These are phyloP conservation scores for Schwanniomyces polymorphus DNA, from an alignment of 805 yeast species.

Conservation along the genomic window DNA sequence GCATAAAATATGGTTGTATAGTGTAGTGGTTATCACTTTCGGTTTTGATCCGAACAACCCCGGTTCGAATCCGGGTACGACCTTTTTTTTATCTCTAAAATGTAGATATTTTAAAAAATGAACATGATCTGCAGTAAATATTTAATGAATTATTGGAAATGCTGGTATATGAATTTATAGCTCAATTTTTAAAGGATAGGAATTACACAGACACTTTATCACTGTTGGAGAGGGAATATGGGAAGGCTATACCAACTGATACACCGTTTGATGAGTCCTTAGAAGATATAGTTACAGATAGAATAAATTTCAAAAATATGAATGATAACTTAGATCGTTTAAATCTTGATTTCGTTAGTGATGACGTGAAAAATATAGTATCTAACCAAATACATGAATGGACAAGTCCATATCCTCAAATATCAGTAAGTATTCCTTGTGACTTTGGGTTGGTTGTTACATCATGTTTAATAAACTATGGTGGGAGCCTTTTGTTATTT, in stretches of 20 bases:
- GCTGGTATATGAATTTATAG: constrained; percentile 44
- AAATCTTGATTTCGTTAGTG: constrained; percentile 6
- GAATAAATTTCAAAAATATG: constrained; percentile 26
- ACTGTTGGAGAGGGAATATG: constrained; percentile 49
- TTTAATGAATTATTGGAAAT: constrained; percentile 2
- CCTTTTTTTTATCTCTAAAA: constrained; percentile 33
- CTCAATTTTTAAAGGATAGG: constrained; percentile 56
- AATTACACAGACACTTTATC: constrained; percentile 47
- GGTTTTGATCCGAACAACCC: constrained; percentile 83
- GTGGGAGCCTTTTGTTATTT: constrained; percentile 8
- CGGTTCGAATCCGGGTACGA: constrained; percentile 86
- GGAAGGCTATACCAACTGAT: constrained; percentile 26
- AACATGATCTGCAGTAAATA: too few species aligned
- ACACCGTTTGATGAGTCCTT: constrained; percentile 31
- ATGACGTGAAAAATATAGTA: constrained; percentile 10
- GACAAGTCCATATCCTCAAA: constrained; percentile 31
- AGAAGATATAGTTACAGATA: constrained; percentile 39
- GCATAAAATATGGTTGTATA: constrained; percentile 40
- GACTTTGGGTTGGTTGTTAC: constrained; percentile 26
- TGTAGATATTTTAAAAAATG: too few species aligned
- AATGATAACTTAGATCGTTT: constrained; percentile 5
- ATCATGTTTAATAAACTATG: constrained; percentile 9
- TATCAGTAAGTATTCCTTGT: constrained; percentile 5
- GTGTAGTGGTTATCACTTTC: constrained; percentile 83
- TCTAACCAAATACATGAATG: constrained; percentile 20